These are phyloP conservation scores for Coelastrella sp. DNA, from an alignment of 139 green algal genomes.

Conservation along the genomic window DNA sequence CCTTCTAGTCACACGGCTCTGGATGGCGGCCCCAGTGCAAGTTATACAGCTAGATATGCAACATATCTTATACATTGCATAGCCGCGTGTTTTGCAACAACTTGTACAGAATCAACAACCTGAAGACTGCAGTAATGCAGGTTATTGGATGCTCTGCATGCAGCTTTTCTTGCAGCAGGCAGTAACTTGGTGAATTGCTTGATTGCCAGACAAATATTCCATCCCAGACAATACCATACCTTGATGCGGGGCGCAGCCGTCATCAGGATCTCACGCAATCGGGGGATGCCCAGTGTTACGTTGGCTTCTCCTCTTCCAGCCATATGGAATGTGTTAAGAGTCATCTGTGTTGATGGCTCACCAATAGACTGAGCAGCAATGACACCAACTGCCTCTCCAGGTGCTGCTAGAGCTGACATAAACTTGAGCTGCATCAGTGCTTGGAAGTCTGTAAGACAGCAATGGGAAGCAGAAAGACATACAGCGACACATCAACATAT, in stretches of 20 bases:
- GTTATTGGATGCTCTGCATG: too few relatives aligned
- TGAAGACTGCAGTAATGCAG: too few relatives aligned
- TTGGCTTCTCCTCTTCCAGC: conserved; percentile 95
- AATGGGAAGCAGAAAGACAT: not conserved
- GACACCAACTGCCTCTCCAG: conserved; percentile 96
- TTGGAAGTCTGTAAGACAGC: conserved; percentile 59
- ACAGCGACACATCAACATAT: not conserved
- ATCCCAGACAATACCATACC: not conserved
- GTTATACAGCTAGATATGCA: too few relatives aligned
- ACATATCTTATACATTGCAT: too few relatives aligned
- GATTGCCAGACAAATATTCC: too few relatives aligned
- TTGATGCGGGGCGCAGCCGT: conserved; percentile 87
- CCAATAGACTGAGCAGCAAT: conserved; percentile 95
- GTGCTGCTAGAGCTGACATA: conserved; percentile 75
- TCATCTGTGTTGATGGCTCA: conserved; percentile 93
- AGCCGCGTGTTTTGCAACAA: too few relatives aligned
- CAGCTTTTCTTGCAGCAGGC: too few relatives aligned
- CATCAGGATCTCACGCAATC: conserved; percentile 98
- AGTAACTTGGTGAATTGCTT: too few relatives aligned
- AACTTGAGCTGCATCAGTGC: conserved; percentile 92
- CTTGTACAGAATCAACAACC: too few relatives aligned
- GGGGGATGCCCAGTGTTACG: conserved; percentile 97
- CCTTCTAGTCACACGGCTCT: too few relatives aligned
- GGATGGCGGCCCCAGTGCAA: too few relatives aligned
- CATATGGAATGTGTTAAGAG: conserved; percentile 98